Conservation (phyloP, 768 basidiomycete species). For the Suillus weaverae region DNA sequence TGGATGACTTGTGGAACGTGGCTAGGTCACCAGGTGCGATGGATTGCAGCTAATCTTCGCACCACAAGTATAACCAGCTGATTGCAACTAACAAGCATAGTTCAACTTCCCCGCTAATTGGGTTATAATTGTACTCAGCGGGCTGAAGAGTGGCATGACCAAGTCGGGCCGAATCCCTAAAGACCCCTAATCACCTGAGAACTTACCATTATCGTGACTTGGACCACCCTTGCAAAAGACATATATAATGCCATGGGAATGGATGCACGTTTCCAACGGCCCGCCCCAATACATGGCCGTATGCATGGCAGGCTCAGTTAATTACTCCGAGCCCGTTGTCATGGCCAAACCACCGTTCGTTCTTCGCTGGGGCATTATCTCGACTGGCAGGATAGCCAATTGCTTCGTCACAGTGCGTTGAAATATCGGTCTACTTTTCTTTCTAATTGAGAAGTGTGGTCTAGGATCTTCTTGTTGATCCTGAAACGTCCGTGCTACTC, state of each 20-base stretch:
- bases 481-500: conserved; percentile 55
- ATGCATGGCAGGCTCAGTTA: not conserved
- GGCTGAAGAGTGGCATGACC: not conserved
- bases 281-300: not conserved
- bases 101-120: not conserved
- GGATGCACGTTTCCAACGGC: too few relatives aligned
- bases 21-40: conserved; percentile 4
- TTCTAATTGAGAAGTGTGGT: conserved; percentile 6
- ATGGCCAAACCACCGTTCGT: conserved; percentile 34
- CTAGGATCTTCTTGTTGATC: conserved; percentile 77
- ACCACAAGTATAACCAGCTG: too few relatives aligned
- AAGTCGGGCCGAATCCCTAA: conserved; percentile 5
- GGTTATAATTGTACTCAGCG: not conserved
- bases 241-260: not conserved
- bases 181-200: conserved; percentile 2
- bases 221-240: not conserved
- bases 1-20: not conserved
- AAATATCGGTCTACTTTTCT: not conserved
- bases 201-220: not conserved
- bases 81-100: too few relatives aligned
- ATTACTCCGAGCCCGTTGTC: not conserved
- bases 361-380: conserved; percentile 85
- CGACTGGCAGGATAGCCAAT: conserved; percentile 72
- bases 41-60: not conserved
- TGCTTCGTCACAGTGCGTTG: conserved; percentile 61